Evolutionary conservation across 352 stramenopile species (phyloP).

Genomic region (Globisporangium abappressorium): DNA sequence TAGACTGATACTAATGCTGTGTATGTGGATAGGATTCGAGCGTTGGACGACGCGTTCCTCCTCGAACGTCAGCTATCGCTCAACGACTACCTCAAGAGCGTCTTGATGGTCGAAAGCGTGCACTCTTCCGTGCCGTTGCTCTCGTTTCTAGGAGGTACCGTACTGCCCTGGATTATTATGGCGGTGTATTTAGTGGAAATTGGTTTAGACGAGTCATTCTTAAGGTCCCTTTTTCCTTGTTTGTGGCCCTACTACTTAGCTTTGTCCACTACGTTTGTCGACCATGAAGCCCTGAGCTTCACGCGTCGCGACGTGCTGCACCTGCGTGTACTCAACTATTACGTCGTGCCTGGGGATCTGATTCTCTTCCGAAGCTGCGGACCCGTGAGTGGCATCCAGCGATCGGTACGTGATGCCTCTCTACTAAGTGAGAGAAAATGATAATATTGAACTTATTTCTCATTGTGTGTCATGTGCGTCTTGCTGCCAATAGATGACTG

Average conservation of each 20-base stretch:
- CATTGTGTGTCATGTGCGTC: neutral
- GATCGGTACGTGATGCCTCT: conserved; percentile 27
- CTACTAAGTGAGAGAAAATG: neutral
- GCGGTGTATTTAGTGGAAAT: neutral
- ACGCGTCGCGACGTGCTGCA: conserved; percentile 48
- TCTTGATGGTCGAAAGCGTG: conserved; percentile 41
- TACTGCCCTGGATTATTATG: neutral
- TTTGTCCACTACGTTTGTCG: conserved; percentile 29
- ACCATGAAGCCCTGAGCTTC: conserved; percentile 28
- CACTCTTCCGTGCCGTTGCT: conserved; percentile 42
- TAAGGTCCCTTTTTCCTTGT: neutral
- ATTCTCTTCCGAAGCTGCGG: conserved; percentile 59
- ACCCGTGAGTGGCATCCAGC: conserved; percentile 40
- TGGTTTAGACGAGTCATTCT: neutral
- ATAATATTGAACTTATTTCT: neutral
- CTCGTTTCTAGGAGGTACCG: conserved; percentile 53
- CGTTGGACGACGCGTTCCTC: conserved; percentile 39
- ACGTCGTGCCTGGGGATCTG: conserved; percentile 46
- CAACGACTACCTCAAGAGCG: conserved; percentile 41
- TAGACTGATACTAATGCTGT: neutral
- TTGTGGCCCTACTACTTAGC: conserved; percentile 10
- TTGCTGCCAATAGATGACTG: conserved; percentile 32
- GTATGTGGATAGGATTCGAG: conserved; percentile 23
- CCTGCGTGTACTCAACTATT: conserved; percentile 55
- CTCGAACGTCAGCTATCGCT: conserved; percentile 32